These are phyloP conservation scores for Phycomyces blakesleeanus DNA, from an alignment of 192 early-diverging fungal species.

Conservation along the genomic window DNA sequence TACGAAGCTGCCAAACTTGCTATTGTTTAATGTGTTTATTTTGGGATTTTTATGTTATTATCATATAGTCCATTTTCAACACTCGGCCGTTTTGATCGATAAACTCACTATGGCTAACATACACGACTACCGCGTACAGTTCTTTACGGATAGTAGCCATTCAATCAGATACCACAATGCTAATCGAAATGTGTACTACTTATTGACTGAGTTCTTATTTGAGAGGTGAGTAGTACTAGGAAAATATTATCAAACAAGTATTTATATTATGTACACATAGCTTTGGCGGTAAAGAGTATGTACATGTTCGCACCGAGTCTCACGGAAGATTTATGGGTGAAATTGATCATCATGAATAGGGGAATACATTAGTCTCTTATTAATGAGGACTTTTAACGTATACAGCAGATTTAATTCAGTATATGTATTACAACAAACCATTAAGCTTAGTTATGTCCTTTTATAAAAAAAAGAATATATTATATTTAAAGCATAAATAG, in stretches of 20 bases:
- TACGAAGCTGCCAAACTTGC: too few relatives aligned
- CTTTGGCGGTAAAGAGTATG: conserved; percentile 35
- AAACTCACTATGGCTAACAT: conserved; percentile 69
- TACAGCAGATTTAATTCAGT: too few relatives aligned
- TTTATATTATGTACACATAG: conserved; percentile 5
- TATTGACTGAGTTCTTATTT: conserved; percentile 37
- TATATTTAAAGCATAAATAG: too few relatives aligned
- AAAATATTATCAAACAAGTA: background rate
- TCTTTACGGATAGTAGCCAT: conserved; percentile 91
- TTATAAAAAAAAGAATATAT: too few relatives aligned
- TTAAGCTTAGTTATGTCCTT: too few relatives aligned
- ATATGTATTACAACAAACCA: too few relatives aligned
- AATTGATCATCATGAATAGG: too few relatives aligned
- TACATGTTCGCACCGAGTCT: conserved; percentile 24
- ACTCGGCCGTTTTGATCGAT: conserved; percentile 79
- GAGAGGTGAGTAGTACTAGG: conserved; percentile 33
- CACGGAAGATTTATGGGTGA: conserved; percentile 26
- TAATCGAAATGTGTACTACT: conserved; percentile 49
- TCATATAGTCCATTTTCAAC: conserved; percentile 83
- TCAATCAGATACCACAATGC: conserved; percentile 78
- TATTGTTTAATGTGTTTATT: too few relatives aligned
- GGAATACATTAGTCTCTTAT: too few relatives aligned
- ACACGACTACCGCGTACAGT: conserved; percentile 78
- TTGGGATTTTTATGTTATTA: too few relatives aligned
- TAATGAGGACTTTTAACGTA: too few relatives aligned